Evolutionary conservation across 179 eudicot genomes (phyloP).

Genomic region (Beta corolliflora): DNA sequence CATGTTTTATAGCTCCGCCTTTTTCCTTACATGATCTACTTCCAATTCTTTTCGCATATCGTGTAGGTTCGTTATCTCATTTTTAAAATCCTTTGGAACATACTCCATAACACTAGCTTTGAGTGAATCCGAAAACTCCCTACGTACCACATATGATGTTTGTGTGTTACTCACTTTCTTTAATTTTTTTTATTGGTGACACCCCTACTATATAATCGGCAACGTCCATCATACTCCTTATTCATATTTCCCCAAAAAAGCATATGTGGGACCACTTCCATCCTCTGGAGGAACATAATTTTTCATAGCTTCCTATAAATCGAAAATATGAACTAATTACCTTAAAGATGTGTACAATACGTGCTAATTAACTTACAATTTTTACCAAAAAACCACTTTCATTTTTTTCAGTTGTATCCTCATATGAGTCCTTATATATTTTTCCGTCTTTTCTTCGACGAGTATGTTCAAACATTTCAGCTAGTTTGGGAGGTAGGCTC

Average conservation of each 20-base stretch:
- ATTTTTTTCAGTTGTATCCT: too few relatives aligned
- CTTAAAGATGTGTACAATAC: too few relatives aligned
- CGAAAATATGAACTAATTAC: too few relatives aligned
- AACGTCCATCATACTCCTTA: neutral
- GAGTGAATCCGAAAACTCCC: neutral
- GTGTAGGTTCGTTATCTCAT: neutral
- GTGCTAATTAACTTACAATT: too few relatives aligned
- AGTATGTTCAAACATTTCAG: neutral
- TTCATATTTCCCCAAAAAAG: neutral
- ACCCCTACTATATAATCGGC: neutral
- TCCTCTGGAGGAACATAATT: neutral
- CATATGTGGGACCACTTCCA: neutral
- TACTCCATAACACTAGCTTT: neutral
- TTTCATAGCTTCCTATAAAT: too few relatives aligned
- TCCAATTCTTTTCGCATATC: neutral
- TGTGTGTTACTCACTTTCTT: neutral
- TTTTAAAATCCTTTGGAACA: neutral
- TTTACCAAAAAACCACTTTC: too few relatives aligned
- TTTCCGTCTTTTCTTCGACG: neutral
- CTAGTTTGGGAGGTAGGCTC: neutral
- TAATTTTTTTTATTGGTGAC: neutral
- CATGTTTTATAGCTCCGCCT: neutral
- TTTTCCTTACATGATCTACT: neutral
- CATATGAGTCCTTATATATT: too few relatives aligned
- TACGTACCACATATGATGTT: neutral